Percentiles rank a stretch among this genome's conserved stretches.
Evolutionary conservation across 75 land plant genomes (phyloP).

Genomic region (Cunninghamia lanceolata): DNA sequence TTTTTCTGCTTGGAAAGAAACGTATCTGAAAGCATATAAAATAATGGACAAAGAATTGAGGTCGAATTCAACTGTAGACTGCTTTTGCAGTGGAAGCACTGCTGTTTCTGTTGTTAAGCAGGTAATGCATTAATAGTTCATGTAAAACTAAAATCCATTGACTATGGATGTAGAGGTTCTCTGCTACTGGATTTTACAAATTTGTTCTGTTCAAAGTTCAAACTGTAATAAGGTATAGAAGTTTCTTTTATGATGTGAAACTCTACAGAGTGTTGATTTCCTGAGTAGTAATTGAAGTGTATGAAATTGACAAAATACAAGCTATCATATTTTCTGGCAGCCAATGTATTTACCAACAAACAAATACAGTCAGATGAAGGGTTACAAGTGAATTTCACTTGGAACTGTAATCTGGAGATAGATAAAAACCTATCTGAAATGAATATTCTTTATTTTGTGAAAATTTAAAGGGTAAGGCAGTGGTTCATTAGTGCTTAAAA

Average conservation of each 20-base stretch:
- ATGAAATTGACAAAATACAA: neutral
- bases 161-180: slow-evolving; percentile 7
- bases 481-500: neutral
- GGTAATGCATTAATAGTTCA: slow-evolving; percentile 24
- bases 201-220: slow-evolving; percentile 1
- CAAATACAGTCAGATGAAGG: neutral
- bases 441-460: neutral
- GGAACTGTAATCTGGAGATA: neutral
- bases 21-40: slow-evolving; percentile 53
- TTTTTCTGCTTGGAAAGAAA: slow-evolving; percentile 40
- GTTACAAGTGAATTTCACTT: neutral
- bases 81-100: slow-evolving; percentile 79
- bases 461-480: neutral
- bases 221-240: neutral
- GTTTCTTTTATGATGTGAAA: slow-evolving; percentile 5
- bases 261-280: neutral
- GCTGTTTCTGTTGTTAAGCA: slow-evolving; percentile 68
- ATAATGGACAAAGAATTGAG: slow-evolving; percentile 67
- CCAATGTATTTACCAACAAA: neutral
- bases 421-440: neutral
- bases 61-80: slow-evolving; percentile 54
- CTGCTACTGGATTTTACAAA: neutral
- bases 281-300: neutral
- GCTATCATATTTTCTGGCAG: neutral
- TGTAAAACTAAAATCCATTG: neutral